Evolutionary conservation across 495 filamentous ascomycete species (phyloP).

Genomic region (Penicillium cataractarum): DNA sequence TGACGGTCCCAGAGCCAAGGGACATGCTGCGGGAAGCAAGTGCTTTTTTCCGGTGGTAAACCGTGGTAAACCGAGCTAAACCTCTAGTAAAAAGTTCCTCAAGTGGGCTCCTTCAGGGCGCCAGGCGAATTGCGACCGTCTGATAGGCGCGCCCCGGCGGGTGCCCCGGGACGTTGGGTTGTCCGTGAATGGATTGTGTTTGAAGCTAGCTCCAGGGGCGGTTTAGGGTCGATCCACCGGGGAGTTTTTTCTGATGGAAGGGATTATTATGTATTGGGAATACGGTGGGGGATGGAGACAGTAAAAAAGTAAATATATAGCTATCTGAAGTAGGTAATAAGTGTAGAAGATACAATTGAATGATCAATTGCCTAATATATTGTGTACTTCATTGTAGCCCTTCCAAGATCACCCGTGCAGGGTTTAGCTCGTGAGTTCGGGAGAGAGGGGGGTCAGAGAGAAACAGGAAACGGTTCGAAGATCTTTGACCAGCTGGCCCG

Average conservation of each 20-base stretch:
- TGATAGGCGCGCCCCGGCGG: constrained; percentile 30
- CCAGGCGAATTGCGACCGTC: constrained; percentile 6
- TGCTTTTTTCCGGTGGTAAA: constrained; percentile 20
- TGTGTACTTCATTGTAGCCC: no score
- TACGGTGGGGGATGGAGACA: background rate
- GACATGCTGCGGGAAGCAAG: constrained; percentile 23
- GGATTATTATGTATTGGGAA: background rate
- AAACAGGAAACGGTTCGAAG: constrained; percentile 12
- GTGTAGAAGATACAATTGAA: background rate
- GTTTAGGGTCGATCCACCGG: constrained; percentile 28
- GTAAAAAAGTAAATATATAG: background rate
- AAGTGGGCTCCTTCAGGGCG: background rate
- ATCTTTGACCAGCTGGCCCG: constrained; percentile 9
- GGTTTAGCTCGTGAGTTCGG: background rate
- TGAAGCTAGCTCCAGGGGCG: constrained; percentile 36
- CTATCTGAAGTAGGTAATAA: background rate
- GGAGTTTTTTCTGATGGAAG: background rate
- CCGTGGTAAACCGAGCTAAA: constrained; percentile 13
- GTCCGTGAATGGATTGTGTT: constrained; percentile 32
- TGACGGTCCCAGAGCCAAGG: constrained; percentile 35
- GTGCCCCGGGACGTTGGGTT: constrained; percentile 39
- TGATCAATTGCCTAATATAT: background rate
- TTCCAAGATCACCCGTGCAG: background rate
- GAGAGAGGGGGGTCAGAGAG: background rate
- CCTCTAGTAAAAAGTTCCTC: background rate